Evolutionary conservation across 2,329 filamentous ascomycete genomes (phyloP).

Genomic region (Colletotrichum eremochloae): DNA sequence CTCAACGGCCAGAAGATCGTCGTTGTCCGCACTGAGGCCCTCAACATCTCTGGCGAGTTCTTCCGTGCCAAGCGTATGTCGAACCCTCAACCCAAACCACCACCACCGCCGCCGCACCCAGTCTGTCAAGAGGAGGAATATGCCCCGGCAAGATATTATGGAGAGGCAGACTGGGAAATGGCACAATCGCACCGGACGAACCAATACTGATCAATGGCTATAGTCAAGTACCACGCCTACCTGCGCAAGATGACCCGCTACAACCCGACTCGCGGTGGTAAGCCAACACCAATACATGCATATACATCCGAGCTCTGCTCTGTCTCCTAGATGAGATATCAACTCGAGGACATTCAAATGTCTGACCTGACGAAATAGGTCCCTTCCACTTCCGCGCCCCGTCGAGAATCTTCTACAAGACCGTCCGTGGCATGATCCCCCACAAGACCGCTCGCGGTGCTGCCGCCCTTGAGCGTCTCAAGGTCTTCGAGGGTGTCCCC

Average conservation of each 20-base stretch:
- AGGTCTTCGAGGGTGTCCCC: conserved; percentile 99
- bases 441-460: conserved; percentile 99
- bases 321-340: conserved; percentile 42
- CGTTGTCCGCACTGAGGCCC: conserved; percentile 96
- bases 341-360: conserved; percentile 26
- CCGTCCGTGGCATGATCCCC: conserved; percentile 99
- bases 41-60: conserved; percentile 99
- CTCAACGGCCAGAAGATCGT: conserved; percentile 99
- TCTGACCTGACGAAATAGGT: conserved; percentile 68
- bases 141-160: not conserved
- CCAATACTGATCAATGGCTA: conserved; percentile 64
- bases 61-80: conserved; percentile 99
- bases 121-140: conserved; percentile 18
- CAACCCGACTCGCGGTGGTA: conserved; percentile 99
- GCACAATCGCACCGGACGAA: not conserved
- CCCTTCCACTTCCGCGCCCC: conserved; percentile 99
- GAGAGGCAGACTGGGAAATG: not conserved
- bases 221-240: conserved; percentile 99
- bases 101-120: conserved; percentile 19
- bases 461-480: conserved; percentile 96
- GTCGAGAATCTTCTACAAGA: conserved; percentile 99
- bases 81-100: conserved; percentile 36
- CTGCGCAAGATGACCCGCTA: conserved; percentile 99
- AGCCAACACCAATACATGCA: conserved; percentile 54
- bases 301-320: conserved; percentile 34